Base-by-base conservation (phyloP, 2,329 filamentous ascomycete species). In the Colletotrichum sp. region DNA sequence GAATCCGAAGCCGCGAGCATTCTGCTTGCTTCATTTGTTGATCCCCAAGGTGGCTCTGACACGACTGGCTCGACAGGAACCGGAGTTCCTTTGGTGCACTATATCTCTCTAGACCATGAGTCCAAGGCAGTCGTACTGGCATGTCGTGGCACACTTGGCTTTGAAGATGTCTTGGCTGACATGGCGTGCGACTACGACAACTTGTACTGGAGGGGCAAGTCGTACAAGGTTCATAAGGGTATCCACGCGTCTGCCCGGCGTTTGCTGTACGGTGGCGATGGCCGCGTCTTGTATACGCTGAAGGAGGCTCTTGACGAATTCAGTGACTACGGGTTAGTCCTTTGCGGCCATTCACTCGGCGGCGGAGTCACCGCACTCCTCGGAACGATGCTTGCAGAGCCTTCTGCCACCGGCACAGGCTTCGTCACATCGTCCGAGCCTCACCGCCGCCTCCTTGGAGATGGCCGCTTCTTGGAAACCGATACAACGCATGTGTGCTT, bases 111-210 rank as follows among this genome's bases (percentile, higher is more conserved):
- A 1, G 93, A 95, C 78, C 92, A 94, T 79, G 91, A 93, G 67
- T 93, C 93, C 3, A 93, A 92, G 79, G 93, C 93, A 1, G 91
- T 95, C 0, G 93, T 95, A 0, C 85, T 95, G n/a, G 92, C 93
- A 2, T 93, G 94, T 66, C 90, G 93, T 48, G 93, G 93, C 3
- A 95, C 93, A 0, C 86, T 94, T 52, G 93, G 93, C 0, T 94
- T 95, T 76, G 93, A 95, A 79, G 93, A 95, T 80, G 90, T 95
- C 28, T 84, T 95, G 43, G 93, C 93, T 1, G 93, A 95, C 79
- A 91, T 95, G 89, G 93, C 93, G 34, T 95, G 93, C 82, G 93
- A 94, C 62, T 95, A 94, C 77, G 93, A 94, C 78, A 88, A 92
- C 70, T 84, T 94, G 12, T 77, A 85, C 7, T 93, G 93, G 92